Evolutionary conservation across 768 basidiomycete genomes (phyloP), one percentile per base, ranked within the genome.

Genomic region (Lactarius sp.): DNA sequence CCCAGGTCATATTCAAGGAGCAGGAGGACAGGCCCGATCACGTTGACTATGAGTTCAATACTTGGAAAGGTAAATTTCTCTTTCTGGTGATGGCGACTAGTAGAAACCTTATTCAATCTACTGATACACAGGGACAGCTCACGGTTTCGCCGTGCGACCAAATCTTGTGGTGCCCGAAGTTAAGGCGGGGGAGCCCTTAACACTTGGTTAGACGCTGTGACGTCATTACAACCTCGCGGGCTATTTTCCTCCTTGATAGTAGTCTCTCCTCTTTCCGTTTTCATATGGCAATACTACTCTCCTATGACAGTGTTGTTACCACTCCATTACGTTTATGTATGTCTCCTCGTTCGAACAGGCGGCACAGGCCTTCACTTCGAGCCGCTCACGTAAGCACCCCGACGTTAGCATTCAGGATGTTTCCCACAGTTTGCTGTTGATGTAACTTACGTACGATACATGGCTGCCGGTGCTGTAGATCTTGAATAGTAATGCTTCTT

Each of bases 71-170:
- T 75, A 22, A 36, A 27, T 16, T 9, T 13, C n/a, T 34, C 46
- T 51, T 57, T 33, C n/a, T 58, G 27, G 36, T 1, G 18, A 14
- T 9, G n/a, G 47, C 27, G 9, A 49, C 9, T 10, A 13, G 52
- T 22, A 49, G 37, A 36, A 51, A 14, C 46, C 61, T 57, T n/a
- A 31, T 58, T 57, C 60, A 61, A 50, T 69, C n/a, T 59, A 46
- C 27, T 3, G 27, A 33, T 60, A 27, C 41, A 7, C 51, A 81
- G 81, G 77, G 65, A 83, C 78, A 16, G 69, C 66, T 7, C 82
- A 81, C 59, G 79, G 83, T 31, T 83, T 83, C 31, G 80, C 80
- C 3, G 72, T 74, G 34, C 75, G 81, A 14, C 81, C 81, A 3
- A 78, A 80, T 61, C 71, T 81, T 41, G 68, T 63, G 6, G 72